Percentiles rank a stretch among this genome's conserved stretches.
Conservation (phyloP, 2,329 filamentous ascomycete genomes). For the Nemania sp. region DNA sequence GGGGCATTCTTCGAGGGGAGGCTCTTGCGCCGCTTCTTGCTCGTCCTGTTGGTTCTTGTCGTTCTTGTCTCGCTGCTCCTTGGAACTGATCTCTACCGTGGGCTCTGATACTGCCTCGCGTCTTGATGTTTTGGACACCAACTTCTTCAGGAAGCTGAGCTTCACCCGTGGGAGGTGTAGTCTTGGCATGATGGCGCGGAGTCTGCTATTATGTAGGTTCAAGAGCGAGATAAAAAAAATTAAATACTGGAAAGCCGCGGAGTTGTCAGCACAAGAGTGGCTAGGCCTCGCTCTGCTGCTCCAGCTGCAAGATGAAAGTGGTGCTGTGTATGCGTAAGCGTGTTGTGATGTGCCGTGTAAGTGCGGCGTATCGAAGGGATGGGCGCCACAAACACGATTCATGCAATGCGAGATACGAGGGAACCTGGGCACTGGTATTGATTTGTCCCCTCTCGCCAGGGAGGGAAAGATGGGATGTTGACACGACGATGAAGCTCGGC, state of each 20-base stretch:
- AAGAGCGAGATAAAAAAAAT: not conserved
- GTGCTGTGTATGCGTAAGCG: too few relatives aligned
- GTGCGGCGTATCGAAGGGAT: not conserved
- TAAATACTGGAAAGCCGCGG: not conserved
- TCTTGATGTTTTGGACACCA: conserved; percentile 24
- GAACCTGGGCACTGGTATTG: not conserved
- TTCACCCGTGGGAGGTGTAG: conserved; percentile 31
- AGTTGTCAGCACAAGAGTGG: too few relatives aligned
- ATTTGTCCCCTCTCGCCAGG: not conserved
- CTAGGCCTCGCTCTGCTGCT: too few relatives aligned
- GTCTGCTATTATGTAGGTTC: not conserved
- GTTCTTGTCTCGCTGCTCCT: conserved; percentile 24
- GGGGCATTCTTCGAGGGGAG: conserved; percentile 43
- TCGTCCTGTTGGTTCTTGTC: not conserved
- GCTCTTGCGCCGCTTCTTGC: not conserved
- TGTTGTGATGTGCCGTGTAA: not conserved
- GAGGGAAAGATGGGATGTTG: not conserved
- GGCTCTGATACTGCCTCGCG: conserved; percentile 3
- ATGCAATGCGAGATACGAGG: not conserved
- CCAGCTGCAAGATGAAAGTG: too few relatives aligned
- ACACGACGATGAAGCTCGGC: conserved; percentile 20
- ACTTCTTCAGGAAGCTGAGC: conserved; percentile 37
- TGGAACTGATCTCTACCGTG: conserved; percentile 3
- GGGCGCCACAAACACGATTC: not conserved
- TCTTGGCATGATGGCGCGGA: conserved; percentile 17